These are phyloP conservation scores for Cymbopogon citratus DNA, from an alignment of 176 grass and related monocot species.

Conservation along the genomic window DNA sequence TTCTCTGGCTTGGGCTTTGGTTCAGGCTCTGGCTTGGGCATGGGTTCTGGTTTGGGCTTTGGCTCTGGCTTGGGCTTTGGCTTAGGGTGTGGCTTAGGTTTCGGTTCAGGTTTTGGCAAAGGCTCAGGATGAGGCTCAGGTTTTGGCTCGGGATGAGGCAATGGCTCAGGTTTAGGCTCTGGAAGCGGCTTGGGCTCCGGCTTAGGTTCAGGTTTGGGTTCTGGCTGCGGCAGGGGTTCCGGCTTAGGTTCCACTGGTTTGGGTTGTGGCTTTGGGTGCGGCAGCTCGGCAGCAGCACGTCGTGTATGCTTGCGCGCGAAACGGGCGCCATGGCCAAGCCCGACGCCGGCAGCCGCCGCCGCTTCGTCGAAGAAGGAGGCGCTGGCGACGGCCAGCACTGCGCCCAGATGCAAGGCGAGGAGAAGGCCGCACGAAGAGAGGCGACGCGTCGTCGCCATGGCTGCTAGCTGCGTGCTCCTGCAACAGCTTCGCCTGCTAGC, in stretches of 20 bases:
- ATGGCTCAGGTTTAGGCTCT: neutral
- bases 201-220: neutral
- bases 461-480: neutral
- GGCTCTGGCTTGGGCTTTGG: neutral
- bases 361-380: neutral
- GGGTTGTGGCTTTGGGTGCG: neutral
- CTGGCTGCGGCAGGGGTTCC: neutral
- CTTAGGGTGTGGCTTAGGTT: neutral
- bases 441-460: slow-evolving; percentile 16
- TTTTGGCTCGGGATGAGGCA: too few species aligned
- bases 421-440: neutral
- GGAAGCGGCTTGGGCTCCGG: rapidly evolving
- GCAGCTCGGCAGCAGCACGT: neutral
- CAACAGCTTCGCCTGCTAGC: neutral
- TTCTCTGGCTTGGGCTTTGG: neutral
- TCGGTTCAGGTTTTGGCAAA: neutral
- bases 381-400: neutral
- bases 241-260: neutral
- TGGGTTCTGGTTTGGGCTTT: too few species aligned
- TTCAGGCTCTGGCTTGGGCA: too few species aligned
- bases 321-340: neutral
- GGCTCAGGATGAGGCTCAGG: neutral
- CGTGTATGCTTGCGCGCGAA: neutral
- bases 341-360: neutral
- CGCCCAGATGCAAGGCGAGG: neutral